Conservation (phyloP, 495 filamentous ascomycete species). For the Sabuloglossum arenarium region DNA sequence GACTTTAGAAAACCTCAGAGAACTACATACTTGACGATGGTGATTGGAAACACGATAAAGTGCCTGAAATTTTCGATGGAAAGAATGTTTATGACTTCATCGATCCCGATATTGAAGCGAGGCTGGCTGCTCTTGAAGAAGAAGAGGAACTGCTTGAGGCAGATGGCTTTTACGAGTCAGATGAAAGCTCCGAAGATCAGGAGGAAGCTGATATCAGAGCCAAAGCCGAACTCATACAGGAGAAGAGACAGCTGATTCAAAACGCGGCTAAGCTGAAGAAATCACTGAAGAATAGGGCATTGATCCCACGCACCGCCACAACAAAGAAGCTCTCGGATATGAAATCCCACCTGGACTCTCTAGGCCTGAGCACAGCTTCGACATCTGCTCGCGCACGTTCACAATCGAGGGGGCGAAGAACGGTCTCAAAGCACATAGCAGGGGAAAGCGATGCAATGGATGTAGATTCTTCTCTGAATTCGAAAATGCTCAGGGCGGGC, state of each 20-base stretch:
- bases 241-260: conserved; percentile 70
- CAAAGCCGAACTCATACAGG: conserved; percentile 87
- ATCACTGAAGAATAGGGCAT: conserved; percentile 84
- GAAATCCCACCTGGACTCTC: conserved; percentile 58
- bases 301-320: conserved; percentile 58
- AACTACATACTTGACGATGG: conserved; percentile 67
- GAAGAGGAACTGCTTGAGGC: conserved; percentile 83
- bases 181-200: conserved; percentile 47
- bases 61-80: conserved; percentile 81
- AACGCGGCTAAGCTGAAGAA: conserved; percentile 87
- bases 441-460: conserved; percentile 64
- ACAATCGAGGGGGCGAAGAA: conserved; percentile 47
- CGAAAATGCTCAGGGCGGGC: conserved; percentile 44
- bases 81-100: conserved; percentile 95
- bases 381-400: conserved; percentile 49
- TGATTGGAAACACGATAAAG: conserved; percentile 89
- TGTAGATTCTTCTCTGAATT: conserved; percentile 38
- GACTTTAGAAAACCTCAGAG: conserved; percentile 9
- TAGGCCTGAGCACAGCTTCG: conserved; percentile 66
- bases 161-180: conserved; percentile 59
- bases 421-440: conserved; percentile 26
- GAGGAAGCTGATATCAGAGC: conserved; percentile 68
- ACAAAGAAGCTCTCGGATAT: conserved; percentile 64
- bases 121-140: conserved; percentile 74
- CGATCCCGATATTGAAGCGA: conserved; percentile 87